Conservation (phyloP, 768 basidiomycete genomes). For the Tylopilus vinaceipallidus region DNA sequence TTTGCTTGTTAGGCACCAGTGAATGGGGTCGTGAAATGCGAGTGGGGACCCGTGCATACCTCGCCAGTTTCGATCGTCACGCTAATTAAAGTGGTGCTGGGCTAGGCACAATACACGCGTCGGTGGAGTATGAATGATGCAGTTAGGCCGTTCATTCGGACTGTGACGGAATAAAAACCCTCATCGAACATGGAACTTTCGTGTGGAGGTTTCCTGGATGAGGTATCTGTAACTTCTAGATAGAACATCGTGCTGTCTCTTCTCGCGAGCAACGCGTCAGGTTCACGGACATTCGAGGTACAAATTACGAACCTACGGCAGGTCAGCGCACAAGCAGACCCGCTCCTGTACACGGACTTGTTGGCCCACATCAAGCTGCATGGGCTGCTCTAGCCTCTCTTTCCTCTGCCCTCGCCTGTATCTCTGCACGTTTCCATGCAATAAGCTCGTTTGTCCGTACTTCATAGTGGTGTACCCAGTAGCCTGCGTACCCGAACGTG, state of each 20-base stretch:
- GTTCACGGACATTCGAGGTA: background rate
- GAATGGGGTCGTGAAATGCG: constrained; percentile 14
- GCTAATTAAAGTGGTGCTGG: background rate
- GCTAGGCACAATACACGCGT: background rate
- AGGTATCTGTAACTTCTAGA: constrained; percentile 19
- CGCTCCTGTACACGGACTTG: background rate
- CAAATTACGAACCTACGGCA: constrained; percentile 25
- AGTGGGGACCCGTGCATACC: constrained; percentile 2
- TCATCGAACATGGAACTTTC: background rate
- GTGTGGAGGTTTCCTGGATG: background rate
- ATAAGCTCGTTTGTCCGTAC: constrained; percentile 58
- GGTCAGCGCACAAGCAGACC: background rate
- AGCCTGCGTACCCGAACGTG: constrained; percentile 70
- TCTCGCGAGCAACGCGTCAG: constrained; percentile 10
- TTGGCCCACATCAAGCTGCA: constrained; percentile 19
- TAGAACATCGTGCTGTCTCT: constrained; percentile 11
- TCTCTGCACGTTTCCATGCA: constrained; percentile 59
- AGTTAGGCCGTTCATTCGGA: background rate
- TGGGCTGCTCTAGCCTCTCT: constrained; percentile 16
- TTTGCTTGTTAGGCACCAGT: constrained; percentile 1
- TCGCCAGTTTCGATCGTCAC: constrained; percentile 20
- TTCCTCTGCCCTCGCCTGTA: constrained; percentile 44
- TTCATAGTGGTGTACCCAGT: constrained; percentile 73
- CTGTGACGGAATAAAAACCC: constrained; percentile 4
- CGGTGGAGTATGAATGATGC: constrained; percentile 1